Percentiles rank a stretch among this genome's conserved stretches.
These are phyloP conservation scores for Cynanchum wilfordii DNA, from an alignment of 257 asterid species.

Conservation along the genomic window DNA sequence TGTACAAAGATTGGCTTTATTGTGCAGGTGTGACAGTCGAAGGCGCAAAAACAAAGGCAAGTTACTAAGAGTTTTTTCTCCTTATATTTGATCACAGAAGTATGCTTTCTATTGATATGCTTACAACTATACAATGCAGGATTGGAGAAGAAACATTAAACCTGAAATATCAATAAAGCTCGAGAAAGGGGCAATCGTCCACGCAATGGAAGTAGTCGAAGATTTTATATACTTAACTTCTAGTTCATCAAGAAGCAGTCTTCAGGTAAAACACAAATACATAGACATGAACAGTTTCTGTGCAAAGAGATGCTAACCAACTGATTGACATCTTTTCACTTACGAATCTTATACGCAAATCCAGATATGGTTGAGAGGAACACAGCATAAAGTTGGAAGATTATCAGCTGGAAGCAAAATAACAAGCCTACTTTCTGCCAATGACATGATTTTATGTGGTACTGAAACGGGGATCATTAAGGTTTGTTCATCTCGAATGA, in stretches of 20 bases:
- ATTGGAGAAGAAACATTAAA: conserved; percentile 62
- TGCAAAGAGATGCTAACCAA: neutral
- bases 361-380: conserved; percentile 74
- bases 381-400: conserved; percentile 87
- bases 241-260: conserved; percentile 55
- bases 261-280: conserved; percentile 52
- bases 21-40: conserved; percentile 51
- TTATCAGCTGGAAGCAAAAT: conserved; percentile 91
- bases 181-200: conserved; percentile 59
- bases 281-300: neutral
- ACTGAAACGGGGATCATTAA: conserved; percentile 82
- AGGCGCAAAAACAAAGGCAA: conserved; percentile 75
- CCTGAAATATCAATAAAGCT: conserved; percentile 56
- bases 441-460: conserved; percentile 89
- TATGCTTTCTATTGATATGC: neutral
- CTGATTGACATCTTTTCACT: neutral
- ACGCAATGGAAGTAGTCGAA: conserved; percentile 90
- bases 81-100: neutral
- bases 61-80: neutral
- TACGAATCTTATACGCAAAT: neutral
- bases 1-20: conserved; percentile 78
- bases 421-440: conserved; percentile 78
- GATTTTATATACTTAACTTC: conserved; percentile 72
- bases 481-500: conserved; percentile 34
- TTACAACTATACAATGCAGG: conserved; percentile 37